These are phyloP conservation scores for Phalaenopsis equestris DNA, from an alignment of 106 monocot genomes.

Conservation along the genomic window DNA sequence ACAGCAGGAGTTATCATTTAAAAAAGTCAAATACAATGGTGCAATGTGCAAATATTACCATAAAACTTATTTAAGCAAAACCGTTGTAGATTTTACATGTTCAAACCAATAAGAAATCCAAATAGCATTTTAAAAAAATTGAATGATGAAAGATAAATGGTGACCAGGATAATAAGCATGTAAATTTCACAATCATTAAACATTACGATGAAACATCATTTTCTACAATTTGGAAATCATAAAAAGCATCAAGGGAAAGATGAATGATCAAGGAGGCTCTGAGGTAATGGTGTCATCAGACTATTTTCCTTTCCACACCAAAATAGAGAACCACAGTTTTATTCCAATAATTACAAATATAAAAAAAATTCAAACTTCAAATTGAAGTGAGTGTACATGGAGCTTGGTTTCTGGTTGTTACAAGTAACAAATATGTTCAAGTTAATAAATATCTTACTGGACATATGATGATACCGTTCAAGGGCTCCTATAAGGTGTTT, in stretches of 20 bases:
- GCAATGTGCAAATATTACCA: not conserved
- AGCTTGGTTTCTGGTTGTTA: not conserved
- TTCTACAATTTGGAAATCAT: not conserved
- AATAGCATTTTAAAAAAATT: not conserved
- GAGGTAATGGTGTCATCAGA: not conserved
- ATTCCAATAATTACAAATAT: not conserved
- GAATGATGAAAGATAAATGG: constrained; percentile 1
- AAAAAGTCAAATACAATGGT: not conserved
- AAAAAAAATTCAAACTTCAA: not conserved
- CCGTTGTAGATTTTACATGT: not conserved
- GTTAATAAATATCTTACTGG: not conserved
- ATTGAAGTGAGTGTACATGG: not conserved
- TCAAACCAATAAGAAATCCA: not conserved
- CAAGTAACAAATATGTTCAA: not conserved
- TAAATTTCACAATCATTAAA: not conserved
- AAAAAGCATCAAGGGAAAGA: not conserved
- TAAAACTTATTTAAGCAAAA: not conserved
- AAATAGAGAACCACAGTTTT: not conserved
- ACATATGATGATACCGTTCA: not conserved
- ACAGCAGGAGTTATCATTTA: not conserved
- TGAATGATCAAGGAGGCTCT: not conserved
- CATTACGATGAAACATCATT: not conserved
- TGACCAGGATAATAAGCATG: not conserved
- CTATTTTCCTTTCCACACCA: not conserved
- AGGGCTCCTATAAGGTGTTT: too few relatives aligned